Evolutionary conservation across 352 stramenopile genomes (phyloP), one percentile per base, ranked within the genome.

Genomic region (Pelagophyceae sp.): DNA sequence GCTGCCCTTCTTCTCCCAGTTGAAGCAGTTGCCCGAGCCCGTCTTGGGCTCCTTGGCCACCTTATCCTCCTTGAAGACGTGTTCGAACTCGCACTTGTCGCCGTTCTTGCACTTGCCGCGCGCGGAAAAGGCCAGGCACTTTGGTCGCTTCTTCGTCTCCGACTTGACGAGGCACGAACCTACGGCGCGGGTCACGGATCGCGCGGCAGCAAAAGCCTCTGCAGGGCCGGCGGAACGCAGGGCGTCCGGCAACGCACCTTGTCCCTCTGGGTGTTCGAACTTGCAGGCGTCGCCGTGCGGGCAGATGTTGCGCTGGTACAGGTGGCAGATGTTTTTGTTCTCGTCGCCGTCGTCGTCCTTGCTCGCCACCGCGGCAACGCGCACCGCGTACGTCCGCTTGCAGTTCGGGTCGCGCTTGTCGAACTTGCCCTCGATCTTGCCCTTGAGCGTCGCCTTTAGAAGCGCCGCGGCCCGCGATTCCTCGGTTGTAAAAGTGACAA

Each of bases 1-100:
- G 64, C 77, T 77, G 19, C 76, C 76, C 64, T 77, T 77, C 45
- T 79, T 79, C 63, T 61, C 40, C 31, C 29, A 79, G 31, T 74
- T 69, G 76, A 79, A 79, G 76, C 76, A 79, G 45, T 54, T 54
- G 11, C 45, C 45, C 45, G 11, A 23, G 11, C 11, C 23, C 45
- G 45, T 54, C 45, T 71, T 72, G 31, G 69, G 69, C 51, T 75
- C 38, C 45, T 54, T 54, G n/a, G 29, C 15, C n/a, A n/a, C n/a
- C 61, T 71, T 71, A 6, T 27, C n/a, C 15, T 29, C 61, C 29
- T 71, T 25, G 11, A 27, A 11, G 61, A 1, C n/a, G 61, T 31
- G 61, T 1, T 3, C 29, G 61, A 23, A 11, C 11, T 54, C 45
- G 45, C 23, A 11, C 3, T 71, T 38, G 15, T 71, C 61, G 15